phyloP scores from a whole-genome alignment of 257 asterid genomes.

The Forsythia suspensa region DNA sequence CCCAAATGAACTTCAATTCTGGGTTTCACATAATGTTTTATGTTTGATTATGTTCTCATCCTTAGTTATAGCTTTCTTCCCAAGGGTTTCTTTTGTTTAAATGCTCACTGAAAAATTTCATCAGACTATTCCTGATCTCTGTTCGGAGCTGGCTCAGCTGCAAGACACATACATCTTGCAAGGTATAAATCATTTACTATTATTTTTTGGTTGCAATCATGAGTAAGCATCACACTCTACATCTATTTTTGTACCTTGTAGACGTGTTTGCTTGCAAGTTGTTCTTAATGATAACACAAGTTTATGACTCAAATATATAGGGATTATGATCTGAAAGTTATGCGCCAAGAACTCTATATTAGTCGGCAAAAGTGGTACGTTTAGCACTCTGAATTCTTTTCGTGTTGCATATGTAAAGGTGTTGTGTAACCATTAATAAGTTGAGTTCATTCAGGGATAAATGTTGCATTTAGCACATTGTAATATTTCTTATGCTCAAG shows the following conservation, averaged over 20 bases:
- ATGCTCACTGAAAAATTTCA: conserved; percentile 30
- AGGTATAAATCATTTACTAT: conserved; percentile 48
- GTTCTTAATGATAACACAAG: conserved; percentile 9
- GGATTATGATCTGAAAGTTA: conserved; percentile 97
- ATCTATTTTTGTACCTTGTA: conserved; percentile 10
- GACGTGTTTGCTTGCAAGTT: conserved; percentile 14
- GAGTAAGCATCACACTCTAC: conserved; percentile 10
- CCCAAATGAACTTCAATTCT: neutral
- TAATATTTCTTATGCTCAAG: neutral
- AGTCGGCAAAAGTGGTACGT: conserved; percentile 84
- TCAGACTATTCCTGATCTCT: conserved; percentile 92
- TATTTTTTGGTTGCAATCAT: conserved; percentile 17
- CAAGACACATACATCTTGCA: conserved; percentile 97
- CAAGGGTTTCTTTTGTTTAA: neutral
- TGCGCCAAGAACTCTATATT: conserved; percentile 96
- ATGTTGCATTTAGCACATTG: conserved; percentile 1
- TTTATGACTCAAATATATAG: conserved; percentile 36
- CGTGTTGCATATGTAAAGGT: conserved; percentile 18
- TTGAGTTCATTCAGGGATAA: conserved; percentile 8
- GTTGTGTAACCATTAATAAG: conserved; percentile 14
- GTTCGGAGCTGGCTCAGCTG: conserved; percentile 97
- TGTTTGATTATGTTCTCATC: neutral
- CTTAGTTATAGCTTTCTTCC: conserved; percentile 8
- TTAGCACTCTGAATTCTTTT: conserved; percentile 25
- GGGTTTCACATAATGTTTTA: conserved; percentile 5